These are phyloP conservation scores for Fusarium mundagurra DNA, from an alignment of 2,329 filamentous ascomycete species.

Conservation along the genomic window DNA sequence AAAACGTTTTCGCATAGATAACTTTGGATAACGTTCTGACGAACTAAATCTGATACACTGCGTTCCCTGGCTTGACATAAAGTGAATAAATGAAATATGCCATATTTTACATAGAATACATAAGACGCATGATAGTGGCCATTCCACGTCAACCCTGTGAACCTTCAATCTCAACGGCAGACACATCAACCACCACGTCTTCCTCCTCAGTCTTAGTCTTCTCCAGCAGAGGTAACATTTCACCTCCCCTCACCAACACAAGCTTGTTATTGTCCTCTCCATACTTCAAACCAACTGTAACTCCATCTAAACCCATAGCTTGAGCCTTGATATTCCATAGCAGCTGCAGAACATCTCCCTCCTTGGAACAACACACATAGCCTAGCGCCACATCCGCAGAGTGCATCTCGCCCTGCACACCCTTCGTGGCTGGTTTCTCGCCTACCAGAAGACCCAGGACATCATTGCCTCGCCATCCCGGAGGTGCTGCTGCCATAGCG, in stretches of 20 bases:
- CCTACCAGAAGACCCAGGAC: conserved; percentile 78
- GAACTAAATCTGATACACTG: background rate
- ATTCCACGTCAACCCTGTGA: background rate
- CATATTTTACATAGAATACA: background rate
- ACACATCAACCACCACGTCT: background rate
- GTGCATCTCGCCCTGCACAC: conserved; percentile 75
- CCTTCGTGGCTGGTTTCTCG: conserved; percentile 77
- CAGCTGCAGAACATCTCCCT: conserved; percentile 72
- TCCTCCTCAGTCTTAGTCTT: background rate
- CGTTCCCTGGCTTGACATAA: background rate
- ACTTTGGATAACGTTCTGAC: conserved; percentile 9
- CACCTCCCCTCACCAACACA: conserved; percentile 63
- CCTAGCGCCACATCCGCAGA: conserved; percentile 74
- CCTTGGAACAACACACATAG: conserved; percentile 69
- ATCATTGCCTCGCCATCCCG: conserved; percentile 72
- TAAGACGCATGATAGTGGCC: too few species aligned
- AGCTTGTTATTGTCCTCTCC: conserved; percentile 52
- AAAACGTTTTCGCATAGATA: conserved; percentile 6
- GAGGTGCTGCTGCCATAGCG: conserved; percentile 76
- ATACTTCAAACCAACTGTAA: conserved; percentile 62
- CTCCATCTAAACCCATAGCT: conserved; percentile 68
- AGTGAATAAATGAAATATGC: background rate
- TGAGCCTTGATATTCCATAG: conserved; percentile 76
- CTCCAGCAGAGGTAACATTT: conserved; percentile 45
- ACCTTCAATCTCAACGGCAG: background rate